Evolutionary conservation across 495 filamentous ascomycete species (phyloP).

Genomic region (Cercophora scortea): DNA sequence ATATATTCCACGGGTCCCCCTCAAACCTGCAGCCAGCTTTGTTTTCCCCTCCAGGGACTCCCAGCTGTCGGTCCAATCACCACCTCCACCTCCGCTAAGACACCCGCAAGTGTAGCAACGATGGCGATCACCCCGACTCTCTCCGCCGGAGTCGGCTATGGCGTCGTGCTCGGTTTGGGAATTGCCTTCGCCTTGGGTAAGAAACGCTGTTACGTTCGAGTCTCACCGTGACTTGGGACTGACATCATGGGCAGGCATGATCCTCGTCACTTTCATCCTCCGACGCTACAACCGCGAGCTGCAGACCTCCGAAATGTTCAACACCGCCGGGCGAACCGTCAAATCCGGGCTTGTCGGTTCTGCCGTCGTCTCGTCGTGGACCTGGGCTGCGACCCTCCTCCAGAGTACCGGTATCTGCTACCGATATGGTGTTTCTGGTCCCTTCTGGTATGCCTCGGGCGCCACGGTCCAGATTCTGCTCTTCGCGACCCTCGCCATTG

Average conservation of each 20-base stretch:
- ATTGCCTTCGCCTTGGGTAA: slow-evolving; percentile 72
- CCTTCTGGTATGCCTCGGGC: slow-evolving; percentile 76
- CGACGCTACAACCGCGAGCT: slow-evolving; percentile 88
- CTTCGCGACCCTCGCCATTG: slow-evolving; percentile 90
- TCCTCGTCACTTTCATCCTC: slow-evolving; percentile 67
- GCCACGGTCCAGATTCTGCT: slow-evolving; percentile 73
- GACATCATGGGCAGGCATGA: slow-evolving; percentile 23
- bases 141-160: slow-evolving; percentile 69
- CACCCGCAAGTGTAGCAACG: not conserved
- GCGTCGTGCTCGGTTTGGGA: slow-evolving; percentile 71
- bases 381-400: slow-evolving; percentile 77
- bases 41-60: no score
- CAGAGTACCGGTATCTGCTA: slow-evolving; percentile 89
- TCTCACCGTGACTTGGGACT: not conserved
- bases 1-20: no score
- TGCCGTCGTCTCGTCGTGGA: slow-evolving; percentile 95
- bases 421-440: slow-evolving; percentile 84
- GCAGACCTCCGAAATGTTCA: slow-evolving; percentile 97
- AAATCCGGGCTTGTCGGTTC: slow-evolving; percentile 91
- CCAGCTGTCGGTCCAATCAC: no score
- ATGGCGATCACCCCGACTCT: slow-evolving; percentile 42
- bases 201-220: not conserved
- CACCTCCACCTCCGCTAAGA: no score
- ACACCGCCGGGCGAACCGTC: slow-evolving; percentile 85
- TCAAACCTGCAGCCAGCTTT: no score